These are phyloP conservation scores for Yamadazyma insecticola DNA, from an alignment of 805 yeast species.

Conservation along the genomic window DNA sequence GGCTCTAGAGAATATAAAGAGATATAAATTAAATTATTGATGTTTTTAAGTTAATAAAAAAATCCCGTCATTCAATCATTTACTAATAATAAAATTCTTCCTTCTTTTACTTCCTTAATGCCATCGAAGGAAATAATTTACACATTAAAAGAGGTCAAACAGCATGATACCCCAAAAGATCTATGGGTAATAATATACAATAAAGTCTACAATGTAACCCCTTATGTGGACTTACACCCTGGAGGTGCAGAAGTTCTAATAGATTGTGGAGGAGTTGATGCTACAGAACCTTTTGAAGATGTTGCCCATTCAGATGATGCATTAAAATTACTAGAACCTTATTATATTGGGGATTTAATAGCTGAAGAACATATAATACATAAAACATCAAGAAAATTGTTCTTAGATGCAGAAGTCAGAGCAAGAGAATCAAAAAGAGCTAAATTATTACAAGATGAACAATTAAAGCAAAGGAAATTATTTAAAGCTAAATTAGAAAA, in stretches of 20 bases:
- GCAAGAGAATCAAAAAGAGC: constrained; percentile 3
- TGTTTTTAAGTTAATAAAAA: no score
- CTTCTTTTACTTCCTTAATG: no score
- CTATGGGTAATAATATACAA: constrained; percentile 83
- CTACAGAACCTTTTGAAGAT: constrained; percentile 62
- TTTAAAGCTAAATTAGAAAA: constrained; percentile 5
- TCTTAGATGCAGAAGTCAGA: constrained; percentile 9
- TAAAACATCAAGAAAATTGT: constrained; percentile 7
- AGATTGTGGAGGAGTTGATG: constrained; percentile 76
- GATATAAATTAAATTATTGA: no score
- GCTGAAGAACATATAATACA: constrained; percentile 14
- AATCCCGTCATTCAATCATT: no score
- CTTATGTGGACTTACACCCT: constrained; percentile 76
- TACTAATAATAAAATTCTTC: no score
- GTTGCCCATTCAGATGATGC: constrained; percentile 36
- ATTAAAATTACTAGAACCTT: constrained; percentile 25
- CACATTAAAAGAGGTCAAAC: constrained; percentile 20
- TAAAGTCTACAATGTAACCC: constrained; percentile 71
- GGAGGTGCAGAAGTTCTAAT: constrained; percentile 68
- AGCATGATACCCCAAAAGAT: constrained; percentile 71
- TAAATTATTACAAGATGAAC: constrained; percentile 4
- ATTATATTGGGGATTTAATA: constrained; percentile 23
- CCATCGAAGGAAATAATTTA: no score
- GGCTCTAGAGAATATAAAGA: no score
- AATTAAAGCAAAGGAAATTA: constrained; percentile 5